These are phyloP conservation scores for Rhodotorula sp. DNA, from an alignment of 1,284 basidiomycete genomes.

Conservation along the genomic window DNA sequence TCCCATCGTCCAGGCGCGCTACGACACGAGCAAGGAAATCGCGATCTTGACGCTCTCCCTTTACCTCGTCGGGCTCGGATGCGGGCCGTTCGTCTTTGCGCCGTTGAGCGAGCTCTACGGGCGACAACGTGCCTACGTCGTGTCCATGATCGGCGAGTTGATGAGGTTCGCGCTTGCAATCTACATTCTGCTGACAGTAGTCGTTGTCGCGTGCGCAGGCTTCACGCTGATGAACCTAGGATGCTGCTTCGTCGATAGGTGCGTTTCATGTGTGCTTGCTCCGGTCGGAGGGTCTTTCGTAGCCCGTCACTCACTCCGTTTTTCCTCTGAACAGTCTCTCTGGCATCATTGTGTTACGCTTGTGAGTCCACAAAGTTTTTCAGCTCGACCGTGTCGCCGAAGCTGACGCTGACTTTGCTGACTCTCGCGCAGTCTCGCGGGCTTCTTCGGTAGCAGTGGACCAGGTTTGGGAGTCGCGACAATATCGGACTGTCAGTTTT, in stretches of 20 bases:
- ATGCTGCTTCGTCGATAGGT: slow-evolving; percentile 11
- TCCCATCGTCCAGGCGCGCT: slow-evolving; percentile 44
- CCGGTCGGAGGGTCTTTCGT: background rate
- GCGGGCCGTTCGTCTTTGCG: slow-evolving; percentile 54
- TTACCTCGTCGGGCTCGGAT: slow-evolving; percentile 49
- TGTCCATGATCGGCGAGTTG: slow-evolving; percentile 30
- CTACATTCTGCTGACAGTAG: slow-evolving; percentile 45
- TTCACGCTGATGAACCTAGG: slow-evolving; percentile 40
- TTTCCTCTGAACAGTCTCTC: slow-evolving; percentile 41
- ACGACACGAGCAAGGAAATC: slow-evolving; percentile 45
- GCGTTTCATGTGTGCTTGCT: background rate
- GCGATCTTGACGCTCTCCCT: slow-evolving; percentile 46
- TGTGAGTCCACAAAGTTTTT: slow-evolving; percentile 32
- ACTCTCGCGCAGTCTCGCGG: slow-evolving; percentile 43
- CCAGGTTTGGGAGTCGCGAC: slow-evolving; percentile 50
- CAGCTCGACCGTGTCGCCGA: too few relatives aligned
- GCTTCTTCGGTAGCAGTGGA: slow-evolving; percentile 48
- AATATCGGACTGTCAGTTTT: slow-evolving; percentile 45
- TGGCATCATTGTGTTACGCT: slow-evolving; percentile 47
- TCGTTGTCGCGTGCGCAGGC: slow-evolving; percentile 22
- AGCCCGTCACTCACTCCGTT: too few relatives aligned
- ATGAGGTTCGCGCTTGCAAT: slow-evolving; percentile 44
- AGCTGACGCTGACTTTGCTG: too few relatives aligned
- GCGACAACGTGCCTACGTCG: slow-evolving; percentile 50
- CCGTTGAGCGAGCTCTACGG: slow-evolving; percentile 54